Evolutionary conservation across 2,329 filamentous ascomycete genomes (phyloP).

Genomic region (Chrysoporthe cubensis): DNA sequence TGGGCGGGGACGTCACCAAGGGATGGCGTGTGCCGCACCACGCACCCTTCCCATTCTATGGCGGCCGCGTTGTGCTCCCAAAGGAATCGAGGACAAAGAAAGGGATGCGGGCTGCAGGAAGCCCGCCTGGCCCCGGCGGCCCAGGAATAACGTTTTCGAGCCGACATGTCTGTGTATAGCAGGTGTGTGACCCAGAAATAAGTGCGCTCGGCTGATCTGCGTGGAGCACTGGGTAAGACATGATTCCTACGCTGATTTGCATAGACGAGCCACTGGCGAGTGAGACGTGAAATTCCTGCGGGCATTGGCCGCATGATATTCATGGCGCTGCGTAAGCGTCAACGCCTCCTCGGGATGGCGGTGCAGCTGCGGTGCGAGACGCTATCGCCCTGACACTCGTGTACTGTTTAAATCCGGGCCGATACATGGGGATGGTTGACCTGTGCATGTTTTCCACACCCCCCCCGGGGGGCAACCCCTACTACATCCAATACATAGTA

Average conservation of each 20-base stretch:
- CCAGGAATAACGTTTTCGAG: neutral
- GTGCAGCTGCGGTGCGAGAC: neutral
- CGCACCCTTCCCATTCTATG: neutral
- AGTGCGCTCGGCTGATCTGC: neutral
- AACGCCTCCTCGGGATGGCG: neutral
- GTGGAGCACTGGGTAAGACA: neutral
- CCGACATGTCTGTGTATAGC: neutral
- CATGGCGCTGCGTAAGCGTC: conserved; percentile 13
- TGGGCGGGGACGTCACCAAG: neutral
- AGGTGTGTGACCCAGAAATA: neutral
- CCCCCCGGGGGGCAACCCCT: no score
- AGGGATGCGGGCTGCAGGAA: neutral
- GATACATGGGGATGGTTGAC: no score
- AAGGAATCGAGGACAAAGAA: neutral
- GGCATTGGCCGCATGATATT: neutral
- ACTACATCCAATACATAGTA: no score
- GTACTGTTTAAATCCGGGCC: neutral
- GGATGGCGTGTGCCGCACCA: neutral
- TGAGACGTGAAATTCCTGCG: neutral
- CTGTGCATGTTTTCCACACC: no score
- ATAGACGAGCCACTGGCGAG: neutral
- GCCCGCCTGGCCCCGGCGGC: no score
- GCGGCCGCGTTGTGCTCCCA: neutral
- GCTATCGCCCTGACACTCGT: no score
- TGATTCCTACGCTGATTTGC: neutral